Evolutionary conservation across 257 asterid species (phyloP).

Genomic region (Primulina eburnea): DNA sequence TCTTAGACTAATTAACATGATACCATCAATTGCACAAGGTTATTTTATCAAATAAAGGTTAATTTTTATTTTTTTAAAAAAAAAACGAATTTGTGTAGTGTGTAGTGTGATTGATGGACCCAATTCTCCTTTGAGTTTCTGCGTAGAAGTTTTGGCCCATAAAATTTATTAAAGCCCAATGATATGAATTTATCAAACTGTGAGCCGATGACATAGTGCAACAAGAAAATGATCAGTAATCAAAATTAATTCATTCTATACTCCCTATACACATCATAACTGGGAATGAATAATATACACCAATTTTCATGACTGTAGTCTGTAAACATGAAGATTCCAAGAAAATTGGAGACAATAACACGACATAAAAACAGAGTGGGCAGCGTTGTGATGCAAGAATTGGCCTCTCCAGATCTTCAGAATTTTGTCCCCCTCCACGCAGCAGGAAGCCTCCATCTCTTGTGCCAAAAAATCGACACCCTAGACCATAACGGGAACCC

Average conservation of each 20-base stretch:
- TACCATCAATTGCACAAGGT: too few species aligned
- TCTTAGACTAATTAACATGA: too few species aligned
- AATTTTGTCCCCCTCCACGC: conserved; percentile 35
- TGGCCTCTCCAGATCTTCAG: conserved; percentile 27
- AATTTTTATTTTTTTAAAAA: too few species aligned
- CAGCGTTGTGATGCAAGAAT: conserved; percentile 19
- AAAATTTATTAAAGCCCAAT: too few species aligned
- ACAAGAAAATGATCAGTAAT: not conserved
- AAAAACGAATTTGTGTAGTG: too few species aligned
- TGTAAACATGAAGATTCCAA: conserved; percentile 18
- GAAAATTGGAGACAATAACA: conserved; percentile 12
- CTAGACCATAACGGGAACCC: conserved; percentile 95
- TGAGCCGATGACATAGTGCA: not conserved
- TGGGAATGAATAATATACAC: conserved; percentile 21
- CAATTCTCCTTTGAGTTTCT: too few species aligned
- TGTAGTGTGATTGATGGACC: too few species aligned
- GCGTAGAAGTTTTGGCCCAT: not conserved
- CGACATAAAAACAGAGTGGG: not conserved
- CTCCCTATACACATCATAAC: conserved; percentile 7
- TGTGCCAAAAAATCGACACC: conserved; percentile 91
- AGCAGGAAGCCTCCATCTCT: conserved; percentile 84
- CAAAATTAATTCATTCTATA: not conserved
- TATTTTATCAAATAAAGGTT: too few species aligned
- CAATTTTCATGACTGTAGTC: conserved; percentile 21
- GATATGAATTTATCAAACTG: not conserved